Evolutionary conservation across 495 filamentous ascomycete genomes (phyloP), one percentile per base, ranked within the genome.

Genomic region (Rostrohypoxylon terebratum): DNA sequence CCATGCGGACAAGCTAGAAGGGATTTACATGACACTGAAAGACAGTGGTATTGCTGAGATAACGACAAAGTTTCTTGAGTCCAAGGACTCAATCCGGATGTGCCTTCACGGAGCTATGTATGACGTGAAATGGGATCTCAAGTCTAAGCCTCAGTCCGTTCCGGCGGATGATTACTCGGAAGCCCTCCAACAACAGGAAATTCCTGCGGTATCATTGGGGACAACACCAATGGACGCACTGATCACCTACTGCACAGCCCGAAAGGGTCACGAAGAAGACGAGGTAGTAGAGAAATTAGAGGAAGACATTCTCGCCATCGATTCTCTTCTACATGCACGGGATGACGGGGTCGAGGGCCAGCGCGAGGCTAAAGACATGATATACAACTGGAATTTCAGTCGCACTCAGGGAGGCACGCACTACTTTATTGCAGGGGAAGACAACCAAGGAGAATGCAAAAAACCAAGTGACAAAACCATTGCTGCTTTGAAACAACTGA

Each of bases 51-150:
- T 45, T 45, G 42, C 13, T n/a, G 42, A 45, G 5, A 45, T 45
- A 45, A 45, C 42, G 40, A 38, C 9, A 13, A 23, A 42, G 8
- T 66, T 71, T 59, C 51, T 73, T 1, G 40, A 67, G n/a, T 45
- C 28, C 68, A 20, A 40, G 36, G 58, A 45, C 42, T 18, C 42
- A 59, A 3, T 47, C 13, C 66, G 57, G 2, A 40, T 51, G 7
- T 47, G 83, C 28, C 83, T 78, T 64, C 86, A 87, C 54, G 86
- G 81, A 0, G 80, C 81, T 18, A 80, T 85, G 73, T 86, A 87
- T 74, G 68, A 77, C 13, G 85, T 86, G 1, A 28, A 57, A 5
- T 88, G 80, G 79, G 58, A 83, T 45, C 13, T 40, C 4, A 59
- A 63, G 1, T 31, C 67, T 0, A 67, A 64, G 18, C 82, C 83